Conservation (phyloP, 306 rosid genomes). For the Nissolia schottii region DNA sequence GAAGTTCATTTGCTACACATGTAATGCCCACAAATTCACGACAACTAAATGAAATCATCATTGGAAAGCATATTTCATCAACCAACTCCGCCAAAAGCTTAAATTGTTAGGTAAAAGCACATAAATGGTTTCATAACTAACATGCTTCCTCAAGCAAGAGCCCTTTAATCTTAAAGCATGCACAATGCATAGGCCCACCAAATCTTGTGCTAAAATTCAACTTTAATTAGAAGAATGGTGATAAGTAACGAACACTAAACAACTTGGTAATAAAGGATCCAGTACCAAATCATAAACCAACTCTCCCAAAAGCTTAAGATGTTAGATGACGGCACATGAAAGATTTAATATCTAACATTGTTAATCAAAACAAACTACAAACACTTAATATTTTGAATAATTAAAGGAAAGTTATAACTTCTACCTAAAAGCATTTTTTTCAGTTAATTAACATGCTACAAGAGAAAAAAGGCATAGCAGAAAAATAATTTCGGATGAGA, state of each 20-base stretch:
- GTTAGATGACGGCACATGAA: no score
- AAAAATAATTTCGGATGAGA: background rate
- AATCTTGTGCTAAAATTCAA: no score
- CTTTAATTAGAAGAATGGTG: no score
- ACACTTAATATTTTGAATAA: background rate
- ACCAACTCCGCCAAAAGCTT: background rate
- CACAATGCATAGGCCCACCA: no score
- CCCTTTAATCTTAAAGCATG: no score
- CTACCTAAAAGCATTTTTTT: background rate
- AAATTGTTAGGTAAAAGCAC: background rate
- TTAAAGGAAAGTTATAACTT: background rate
- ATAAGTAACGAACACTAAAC: no score
- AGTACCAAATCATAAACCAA: no score
- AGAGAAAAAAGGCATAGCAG: background rate
- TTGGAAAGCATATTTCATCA: background rate
- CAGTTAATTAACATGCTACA: constrained; percentile 14
- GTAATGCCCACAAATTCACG: background rate
- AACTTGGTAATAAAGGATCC: no score
- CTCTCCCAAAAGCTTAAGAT: no score
- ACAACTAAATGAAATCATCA: background rate
- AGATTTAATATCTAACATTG: no score
- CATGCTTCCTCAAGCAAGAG: background rate
- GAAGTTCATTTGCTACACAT: background rate
- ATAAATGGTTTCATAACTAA: background rate
- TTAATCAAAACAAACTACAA: constrained; percentile 2